Evolutionary conservation across 495 filamentous ascomycete species (phyloP).

Genomic region (Hypoxylon perforatum): DNA sequence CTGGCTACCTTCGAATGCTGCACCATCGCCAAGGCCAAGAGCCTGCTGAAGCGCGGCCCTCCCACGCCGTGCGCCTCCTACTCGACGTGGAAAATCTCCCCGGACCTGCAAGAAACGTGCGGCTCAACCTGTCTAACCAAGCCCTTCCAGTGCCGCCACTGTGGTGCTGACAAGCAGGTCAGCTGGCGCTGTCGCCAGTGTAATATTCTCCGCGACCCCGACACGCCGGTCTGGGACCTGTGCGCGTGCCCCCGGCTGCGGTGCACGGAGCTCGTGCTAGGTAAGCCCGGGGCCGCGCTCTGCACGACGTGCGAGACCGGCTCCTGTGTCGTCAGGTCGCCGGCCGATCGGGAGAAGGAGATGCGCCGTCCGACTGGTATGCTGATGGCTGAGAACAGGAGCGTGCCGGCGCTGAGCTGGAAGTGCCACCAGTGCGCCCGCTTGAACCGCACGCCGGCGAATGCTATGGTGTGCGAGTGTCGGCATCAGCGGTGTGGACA

Average conservation of each 20-base stretch:
- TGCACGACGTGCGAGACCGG: slow-evolving; percentile 8
- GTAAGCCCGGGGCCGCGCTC: neutral
- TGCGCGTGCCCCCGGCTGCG: slow-evolving; percentile 13
- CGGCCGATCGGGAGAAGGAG: neutral
- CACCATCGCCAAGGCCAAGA: slow-evolving; percentile 23
- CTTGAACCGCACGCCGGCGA: neutral
- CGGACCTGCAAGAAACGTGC: slow-evolving; percentile 26
- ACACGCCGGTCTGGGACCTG: slow-evolving; percentile 2
- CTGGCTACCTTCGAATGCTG: slow-evolving; percentile 20
- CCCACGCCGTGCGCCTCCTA: slow-evolving; percentile 1
- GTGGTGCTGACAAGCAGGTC: slow-evolving; percentile 22
- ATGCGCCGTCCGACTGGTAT: neutral
- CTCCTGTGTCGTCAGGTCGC: neutral
- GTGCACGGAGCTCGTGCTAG: slow-evolving; percentile 8
- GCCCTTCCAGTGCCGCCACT: slow-evolving; percentile 18
- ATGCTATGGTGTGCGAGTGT: slow-evolving; percentile 10
- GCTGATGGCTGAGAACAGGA: neutral
- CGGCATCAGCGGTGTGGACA: slow-evolving; percentile 14
- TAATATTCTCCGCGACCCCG: neutral
- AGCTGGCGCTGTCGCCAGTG: slow-evolving; percentile 27
- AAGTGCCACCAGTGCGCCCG: slow-evolving; percentile 16
- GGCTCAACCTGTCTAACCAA: slow-evolving; percentile 23
- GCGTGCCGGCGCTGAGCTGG: slow-evolving; percentile 15
- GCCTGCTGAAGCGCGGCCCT: slow-evolving; percentile 6
- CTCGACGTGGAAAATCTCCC: neutral